Evolutionary conservation across 805 yeast genomes (phyloP).

Genomic region (Teunomyces aglyptinius): DNA sequence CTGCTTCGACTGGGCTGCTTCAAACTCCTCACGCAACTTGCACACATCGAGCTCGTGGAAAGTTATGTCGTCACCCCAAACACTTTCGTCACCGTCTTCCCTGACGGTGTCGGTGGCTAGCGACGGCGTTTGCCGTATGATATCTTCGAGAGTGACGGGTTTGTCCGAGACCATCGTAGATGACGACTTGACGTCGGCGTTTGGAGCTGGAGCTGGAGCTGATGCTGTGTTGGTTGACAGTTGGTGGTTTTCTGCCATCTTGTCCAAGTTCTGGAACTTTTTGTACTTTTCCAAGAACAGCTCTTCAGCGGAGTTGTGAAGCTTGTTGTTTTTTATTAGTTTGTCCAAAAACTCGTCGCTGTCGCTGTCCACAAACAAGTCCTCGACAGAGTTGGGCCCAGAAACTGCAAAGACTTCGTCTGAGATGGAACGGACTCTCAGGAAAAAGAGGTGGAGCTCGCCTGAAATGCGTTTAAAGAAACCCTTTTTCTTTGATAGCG

Average conservation of each 20-base stretch:
- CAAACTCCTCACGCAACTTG: conserved; percentile 30
- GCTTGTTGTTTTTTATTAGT: conserved; percentile 15
- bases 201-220: background rate
- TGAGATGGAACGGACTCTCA: conserved; percentile 39
- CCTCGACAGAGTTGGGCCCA: conserved; percentile 47
- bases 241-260: conserved; percentile 25
- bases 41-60: conserved; percentile 27
- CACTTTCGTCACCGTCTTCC: conserved; percentile 13
- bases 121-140: conserved; percentile 20
- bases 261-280: conserved; percentile 31
- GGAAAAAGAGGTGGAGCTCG: conserved; percentile 35
- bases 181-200: conserved; percentile 12
- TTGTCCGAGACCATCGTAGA: conserved; percentile 12
- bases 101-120: conserved; percentile 10
- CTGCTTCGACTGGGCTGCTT: conserved; percentile 17
- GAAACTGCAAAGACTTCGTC: conserved; percentile 46
- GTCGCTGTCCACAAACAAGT: conserved; percentile 46
- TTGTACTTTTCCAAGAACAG: conserved; percentile 32
- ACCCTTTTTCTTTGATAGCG: conserved; percentile 17
- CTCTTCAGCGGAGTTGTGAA: conserved; percentile 28
- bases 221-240: conserved; percentile 1
- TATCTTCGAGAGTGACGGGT: conserved; percentile 16
- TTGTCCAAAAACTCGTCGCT: conserved; percentile 29
- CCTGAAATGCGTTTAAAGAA: conserved; percentile 39
- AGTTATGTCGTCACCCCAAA: conserved; percentile 10